Evolutionary conservation across 2,329 filamentous ascomycete genomes (phyloP), one percentile per base, ranked within the genome.

Genomic region (Arthrobotrys sinensis): DNA sequence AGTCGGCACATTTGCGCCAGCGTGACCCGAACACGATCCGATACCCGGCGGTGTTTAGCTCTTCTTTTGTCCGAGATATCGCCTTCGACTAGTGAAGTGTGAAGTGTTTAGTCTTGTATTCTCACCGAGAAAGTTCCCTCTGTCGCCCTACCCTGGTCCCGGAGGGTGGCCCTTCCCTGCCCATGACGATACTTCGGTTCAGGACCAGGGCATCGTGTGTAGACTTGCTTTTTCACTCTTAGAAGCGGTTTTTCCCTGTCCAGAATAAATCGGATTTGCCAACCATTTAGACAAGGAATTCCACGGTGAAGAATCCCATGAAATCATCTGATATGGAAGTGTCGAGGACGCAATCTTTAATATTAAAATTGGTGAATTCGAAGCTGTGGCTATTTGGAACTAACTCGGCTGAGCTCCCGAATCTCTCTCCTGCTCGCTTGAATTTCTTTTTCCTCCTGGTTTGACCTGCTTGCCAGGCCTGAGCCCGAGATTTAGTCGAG

Each of bases 151-250:
- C 63, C 66, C 65, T 69, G 38, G 66, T 64, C 75, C 75, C 75
- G 63, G 62, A 62, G 69, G 36, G 52, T 72, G 52, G 28, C 57
- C 65, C n/a, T 28, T 50, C 75, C 75, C 68, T 78, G 75, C 62
- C 75, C 75, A 78, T 78, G 75, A 78, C 75, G 75, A 78, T 78
- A 63, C 52, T 43, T 72, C 75, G 75, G 75, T 67, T 72, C 67
- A 77, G 43, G 75, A 78, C 67, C 53, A 72, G 75, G 75, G 62
- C 16, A 60, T 10, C 28, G 3, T 24, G 28, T 76, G 3, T 4
- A n/a, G 40, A 69, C 52, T 57, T 60, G 34, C 19, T 48, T 66
- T 46, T 46, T 48, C 50, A 28, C 45, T 36, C 46, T 57, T 10
- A n/a, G 21, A 21, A 64, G 19, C 11, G 7, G 50, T 53, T 24